Evolutionary conservation across 1,284 basidiomycete genomes (phyloP).

Genomic region (Nidula niveotomentosa): DNA sequence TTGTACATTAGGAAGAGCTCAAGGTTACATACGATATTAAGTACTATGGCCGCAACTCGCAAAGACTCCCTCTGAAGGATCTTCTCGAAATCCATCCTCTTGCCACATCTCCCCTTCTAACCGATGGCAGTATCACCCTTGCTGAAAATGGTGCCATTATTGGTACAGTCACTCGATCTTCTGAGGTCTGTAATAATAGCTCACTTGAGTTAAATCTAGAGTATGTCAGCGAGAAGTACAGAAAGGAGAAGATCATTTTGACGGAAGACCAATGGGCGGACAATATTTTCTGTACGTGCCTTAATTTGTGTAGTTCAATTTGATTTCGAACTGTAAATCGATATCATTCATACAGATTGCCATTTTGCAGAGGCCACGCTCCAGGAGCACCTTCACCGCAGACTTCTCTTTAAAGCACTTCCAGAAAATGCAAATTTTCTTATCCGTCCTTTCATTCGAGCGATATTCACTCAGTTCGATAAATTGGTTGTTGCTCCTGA

Average conservation of each 20-base stretch:
- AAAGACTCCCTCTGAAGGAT: conserved; percentile 37
- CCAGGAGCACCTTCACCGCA: too few species aligned
- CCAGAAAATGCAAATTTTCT: too few species aligned
- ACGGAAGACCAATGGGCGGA: conserved; percentile 36
- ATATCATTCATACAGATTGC: too few species aligned
- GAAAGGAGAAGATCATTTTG: conserved; percentile 33
- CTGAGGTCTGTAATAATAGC: neutral
- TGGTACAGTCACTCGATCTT: conserved; percentile 25
- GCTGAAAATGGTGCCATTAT: conserved; percentile 51
- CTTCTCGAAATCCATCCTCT: conserved; percentile 39
- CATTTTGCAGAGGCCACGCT: too few species aligned
- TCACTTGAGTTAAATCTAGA: conserved; percentile 21
- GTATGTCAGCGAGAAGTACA: conserved; percentile 46
- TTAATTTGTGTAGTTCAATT: too few species aligned
- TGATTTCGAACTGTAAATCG: too few species aligned
- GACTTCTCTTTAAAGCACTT: too few species aligned
- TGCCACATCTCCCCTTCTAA: conserved; percentile 48
- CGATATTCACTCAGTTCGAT: too few species aligned
- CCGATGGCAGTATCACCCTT: conserved; percentile 39
- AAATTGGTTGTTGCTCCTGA: too few species aligned
- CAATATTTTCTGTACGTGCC: conserved; percentile 36
- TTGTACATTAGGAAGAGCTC: conserved; percentile 43
- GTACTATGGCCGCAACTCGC: conserved; percentile 38
- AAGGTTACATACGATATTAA: conserved; percentile 46
- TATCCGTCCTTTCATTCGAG: too few species aligned